Evolutionary conservation across 83 land plant species (phyloP).

Genomic region (Thuja plicata): DNA sequence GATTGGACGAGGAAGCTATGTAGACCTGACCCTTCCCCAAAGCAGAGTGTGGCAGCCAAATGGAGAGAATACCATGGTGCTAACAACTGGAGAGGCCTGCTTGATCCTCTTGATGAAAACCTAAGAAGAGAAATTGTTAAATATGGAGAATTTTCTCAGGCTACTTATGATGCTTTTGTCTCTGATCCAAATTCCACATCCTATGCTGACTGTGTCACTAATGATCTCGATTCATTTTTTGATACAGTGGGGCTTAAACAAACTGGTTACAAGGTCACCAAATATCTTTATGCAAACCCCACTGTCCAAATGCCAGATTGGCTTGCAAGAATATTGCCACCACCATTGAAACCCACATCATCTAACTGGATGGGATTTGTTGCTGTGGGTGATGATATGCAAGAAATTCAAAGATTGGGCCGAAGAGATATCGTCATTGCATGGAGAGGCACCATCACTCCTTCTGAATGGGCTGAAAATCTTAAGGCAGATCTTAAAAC

Average conservation of each 20-base stretch:
- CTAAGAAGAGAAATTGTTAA: background rate
- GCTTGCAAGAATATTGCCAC: too few species aligned
- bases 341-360: too few species aligned
- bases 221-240: background rate
- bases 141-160: conserved; percentile 11
- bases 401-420: background rate
- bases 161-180: background rate
- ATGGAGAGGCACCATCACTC: conserved; percentile 13
- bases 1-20: background rate
- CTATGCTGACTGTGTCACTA: background rate
- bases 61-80: conserved; percentile 12
- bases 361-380: conserved; percentile 8
- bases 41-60: background rate
- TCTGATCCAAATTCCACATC: background rate
- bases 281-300: background rate
- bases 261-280: background rate
- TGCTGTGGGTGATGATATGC: conserved; percentile 3
- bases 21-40: conserved; percentile 1
- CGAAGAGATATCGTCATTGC: conserved; percentile 9
- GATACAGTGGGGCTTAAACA: too few species aligned
- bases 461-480: conserved; percentile 6
- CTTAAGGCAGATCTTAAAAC: background rate
- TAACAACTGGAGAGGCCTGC: background rate
- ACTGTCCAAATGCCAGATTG: background rate
- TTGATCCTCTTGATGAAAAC: background rate